Evolutionary conservation across 371 early-diverging fungal genomes (phyloP).

Genomic region (Mucor lusitanicus): DNA sequence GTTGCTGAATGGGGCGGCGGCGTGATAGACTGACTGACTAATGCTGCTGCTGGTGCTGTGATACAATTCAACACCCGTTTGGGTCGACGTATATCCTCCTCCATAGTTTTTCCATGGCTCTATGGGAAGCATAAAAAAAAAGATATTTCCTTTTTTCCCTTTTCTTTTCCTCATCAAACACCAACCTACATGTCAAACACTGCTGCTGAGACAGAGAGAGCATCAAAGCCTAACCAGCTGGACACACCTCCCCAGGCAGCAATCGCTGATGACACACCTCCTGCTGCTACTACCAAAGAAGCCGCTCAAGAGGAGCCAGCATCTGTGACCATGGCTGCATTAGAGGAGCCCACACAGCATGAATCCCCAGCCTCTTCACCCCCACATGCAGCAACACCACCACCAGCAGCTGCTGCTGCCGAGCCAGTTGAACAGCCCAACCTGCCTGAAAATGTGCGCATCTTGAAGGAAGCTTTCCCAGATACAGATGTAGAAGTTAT

Average conservation of each 20-base stretch:
- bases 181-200: background rate
- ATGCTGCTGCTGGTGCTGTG: background rate
- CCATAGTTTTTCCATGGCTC: background rate
- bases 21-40: background rate
- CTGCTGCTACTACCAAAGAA: background rate
- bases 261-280: background rate
- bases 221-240: slow-evolving; percentile 5
- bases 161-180: background rate
- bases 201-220: background rate
- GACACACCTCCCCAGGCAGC: background rate
- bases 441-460: slow-evolving; percentile 15
- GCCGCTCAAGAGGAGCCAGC: background rate
- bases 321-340: background rate
- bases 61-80: background rate
- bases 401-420: background rate
- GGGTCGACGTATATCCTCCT: slow-evolving; percentile 1
- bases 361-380: background rate
- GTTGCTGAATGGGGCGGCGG: background rate
- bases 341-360: background rate
- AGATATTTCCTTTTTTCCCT: background rate
- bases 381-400: background rate
- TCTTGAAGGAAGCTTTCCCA: slow-evolving; percentile 53
- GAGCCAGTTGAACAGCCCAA: background rate
- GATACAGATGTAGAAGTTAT: slow-evolving; percentile 47
- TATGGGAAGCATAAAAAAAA: background rate